These are phyloP conservation scores for Clarireedia homoeocarpa DNA, from an alignment of 2,329 filamentous ascomycete genomes.

Conservation along the genomic window DNA sequence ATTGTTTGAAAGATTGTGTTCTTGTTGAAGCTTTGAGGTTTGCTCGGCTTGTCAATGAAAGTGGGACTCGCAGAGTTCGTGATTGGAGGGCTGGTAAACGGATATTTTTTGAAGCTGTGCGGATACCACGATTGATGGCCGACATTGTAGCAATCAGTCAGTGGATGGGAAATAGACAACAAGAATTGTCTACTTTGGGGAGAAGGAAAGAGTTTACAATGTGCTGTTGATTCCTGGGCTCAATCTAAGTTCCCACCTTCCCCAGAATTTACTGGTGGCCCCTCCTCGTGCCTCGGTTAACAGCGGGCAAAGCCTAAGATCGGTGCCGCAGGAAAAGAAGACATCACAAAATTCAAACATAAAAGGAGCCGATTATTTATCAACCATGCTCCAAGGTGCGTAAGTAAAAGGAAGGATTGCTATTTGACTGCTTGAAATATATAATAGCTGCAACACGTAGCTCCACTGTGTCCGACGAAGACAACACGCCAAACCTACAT, in stretches of 20 bases:
- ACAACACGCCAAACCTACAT: no score
- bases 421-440: no score
- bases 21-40: slow-evolving; percentile 16
- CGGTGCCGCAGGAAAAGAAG: no score
- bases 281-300: slow-evolving; percentile 3
- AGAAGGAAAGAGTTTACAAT: neutral
- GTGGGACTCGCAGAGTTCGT: slow-evolving; percentile 23
- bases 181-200: neutral
- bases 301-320: neutral
- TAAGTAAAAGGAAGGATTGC: no score
- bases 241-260: neutral
- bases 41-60: slow-evolving; percentile 19
- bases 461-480: no score
- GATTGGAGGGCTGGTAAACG: slow-evolving; percentile 24
- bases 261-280: neutral
- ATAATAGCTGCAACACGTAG: no score
- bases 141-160: slow-evolving; percentile 23
- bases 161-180: neutral
- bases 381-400: no score
- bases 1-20: slow-evolving; percentile 23
- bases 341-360: no score
- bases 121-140: slow-evolving; percentile 26
- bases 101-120: slow-evolving; percentile 25
- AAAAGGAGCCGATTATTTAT: no score
- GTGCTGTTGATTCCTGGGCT: neutral